Conservation (phyloP, 805 yeast genomes). For the Yarrowia sp. region DNA sequence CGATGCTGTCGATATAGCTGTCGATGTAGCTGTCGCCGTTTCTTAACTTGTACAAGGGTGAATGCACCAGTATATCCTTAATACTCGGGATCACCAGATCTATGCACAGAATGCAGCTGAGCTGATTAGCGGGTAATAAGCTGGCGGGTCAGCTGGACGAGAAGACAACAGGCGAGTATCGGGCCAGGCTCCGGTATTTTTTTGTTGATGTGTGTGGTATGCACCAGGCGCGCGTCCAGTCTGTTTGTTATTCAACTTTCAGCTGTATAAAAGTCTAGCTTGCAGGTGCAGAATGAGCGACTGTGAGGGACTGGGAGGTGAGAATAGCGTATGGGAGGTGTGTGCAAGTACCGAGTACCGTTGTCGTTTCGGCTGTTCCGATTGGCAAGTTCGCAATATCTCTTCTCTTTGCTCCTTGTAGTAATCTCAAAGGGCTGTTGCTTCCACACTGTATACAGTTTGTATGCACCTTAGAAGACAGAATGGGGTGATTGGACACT, state of each 20-base stretch:
- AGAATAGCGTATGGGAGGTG: neutral
- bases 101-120: constrained; percentile 20
- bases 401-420: no score
- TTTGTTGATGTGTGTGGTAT: constrained; percentile 15
- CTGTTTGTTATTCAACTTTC: constrained; percentile 33
- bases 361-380: no score
- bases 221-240: constrained; percentile 27
- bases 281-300: constrained; percentile 10
- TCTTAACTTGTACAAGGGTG: no score
- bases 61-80: no score
- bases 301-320: neutral
- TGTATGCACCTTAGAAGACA: neutral
- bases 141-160: neutral
- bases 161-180: constrained; percentile 4
- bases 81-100: neutral
- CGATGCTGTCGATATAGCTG: no score
- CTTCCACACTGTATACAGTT: constrained; percentile 30
- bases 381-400: no score
- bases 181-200: neutral
- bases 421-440: neutral
- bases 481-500: constrained; percentile 30
- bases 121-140: constrained; percentile 18
- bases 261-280: neutral
- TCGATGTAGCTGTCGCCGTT: no score
- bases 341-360: no score